A percentile compares a stretch with the other conserved stretches of the same genome.
These are phyloP conservation scores for Sergeia podlipaevii DNA, from an alignment of 208 protist genomes.

Conservation along the genomic window DNA sequence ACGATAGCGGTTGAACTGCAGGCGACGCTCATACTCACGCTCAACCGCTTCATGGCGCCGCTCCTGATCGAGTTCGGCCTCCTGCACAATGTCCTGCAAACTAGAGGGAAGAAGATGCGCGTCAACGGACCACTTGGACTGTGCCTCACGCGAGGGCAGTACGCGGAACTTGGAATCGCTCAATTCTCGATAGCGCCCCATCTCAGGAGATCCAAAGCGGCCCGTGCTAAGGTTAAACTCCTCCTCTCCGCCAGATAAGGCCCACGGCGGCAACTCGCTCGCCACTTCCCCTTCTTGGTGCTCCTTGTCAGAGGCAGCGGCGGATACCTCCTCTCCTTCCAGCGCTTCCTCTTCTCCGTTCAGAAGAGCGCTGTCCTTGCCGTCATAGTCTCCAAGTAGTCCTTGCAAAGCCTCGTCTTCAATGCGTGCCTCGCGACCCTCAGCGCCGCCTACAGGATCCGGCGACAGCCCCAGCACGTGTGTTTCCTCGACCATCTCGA, in stretches of 20 bases:
- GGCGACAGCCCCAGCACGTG: constrained; percentile 40
- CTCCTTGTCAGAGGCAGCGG: no score
- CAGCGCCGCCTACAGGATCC: not conserved
- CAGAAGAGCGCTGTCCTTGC: no score
- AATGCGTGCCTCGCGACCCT: not conserved
- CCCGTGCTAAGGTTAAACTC: constrained; percentile 82
- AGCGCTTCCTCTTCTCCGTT: not conserved
- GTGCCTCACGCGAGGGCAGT: constrained; percentile 55
- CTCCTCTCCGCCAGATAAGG: constrained; percentile 60
- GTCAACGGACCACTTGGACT: constrained; percentile 67
- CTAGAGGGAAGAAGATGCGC: constrained; percentile 58
- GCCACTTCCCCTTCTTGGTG: constrained; percentile 1
- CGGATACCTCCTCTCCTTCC: not conserved
- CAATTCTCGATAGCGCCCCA: constrained; percentile 76
- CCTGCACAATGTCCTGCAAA: constrained; percentile 60
- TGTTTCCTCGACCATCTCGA: constrained; percentile 1
- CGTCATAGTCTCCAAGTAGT: not conserved
- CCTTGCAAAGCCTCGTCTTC: not conserved
- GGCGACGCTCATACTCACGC: constrained; percentile 52
- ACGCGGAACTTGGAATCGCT: constrained; percentile 78
- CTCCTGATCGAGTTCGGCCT: constrained; percentile 54
- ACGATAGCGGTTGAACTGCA: constrained; percentile 64
- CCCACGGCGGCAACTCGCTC: constrained; percentile 84
- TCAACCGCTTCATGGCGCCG: constrained; percentile 51
- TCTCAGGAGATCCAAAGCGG: constrained; percentile 66